Conservation (phyloP, 371 early-diverging fungal species). For the Lichtheimia hyalospora region DNA sequence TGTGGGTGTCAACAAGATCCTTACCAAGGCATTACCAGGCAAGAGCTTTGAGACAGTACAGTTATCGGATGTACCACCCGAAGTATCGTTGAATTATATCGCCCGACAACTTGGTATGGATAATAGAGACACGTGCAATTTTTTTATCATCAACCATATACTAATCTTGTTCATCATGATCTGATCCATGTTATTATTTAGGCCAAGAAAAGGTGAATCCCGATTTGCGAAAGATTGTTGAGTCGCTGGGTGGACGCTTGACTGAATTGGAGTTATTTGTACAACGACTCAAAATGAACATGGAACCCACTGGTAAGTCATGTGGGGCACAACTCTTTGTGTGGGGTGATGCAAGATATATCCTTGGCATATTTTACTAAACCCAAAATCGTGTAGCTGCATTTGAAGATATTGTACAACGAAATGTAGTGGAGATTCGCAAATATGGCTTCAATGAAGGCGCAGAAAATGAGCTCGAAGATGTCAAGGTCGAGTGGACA, state of each 20-base stretch:
- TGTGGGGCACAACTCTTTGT: too few relatives aligned
- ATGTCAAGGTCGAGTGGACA: slow-evolving; percentile 59
- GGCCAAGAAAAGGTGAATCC: slow-evolving; percentile 42
- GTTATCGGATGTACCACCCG: slow-evolving; percentile 71
- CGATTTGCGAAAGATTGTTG: slow-evolving; percentile 54
- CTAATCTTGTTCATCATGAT: background rate
- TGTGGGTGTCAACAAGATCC: slow-evolving; percentile 66
- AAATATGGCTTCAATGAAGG: slow-evolving; percentile 82
- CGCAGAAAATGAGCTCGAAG: slow-evolving; percentile 33
- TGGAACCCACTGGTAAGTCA: slow-evolving; percentile 55
- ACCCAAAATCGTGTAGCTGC: slow-evolving; percentile 56
- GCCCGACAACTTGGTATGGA: slow-evolving; percentile 53
- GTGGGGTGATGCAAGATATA: background rate
- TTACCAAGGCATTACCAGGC: slow-evolving; percentile 79
- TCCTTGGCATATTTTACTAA: background rate
- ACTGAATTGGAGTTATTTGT: slow-evolving; percentile 86
- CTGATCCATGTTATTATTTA: background rate
- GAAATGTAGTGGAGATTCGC: slow-evolving; percentile 81
- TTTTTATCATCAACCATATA: background rate
- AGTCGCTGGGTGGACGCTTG: slow-evolving; percentile 84
- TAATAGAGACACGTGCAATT: background rate
- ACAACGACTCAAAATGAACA: slow-evolving; percentile 80
- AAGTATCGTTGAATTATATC: slow-evolving; percentile 64
- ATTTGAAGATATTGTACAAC: slow-evolving; percentile 75
- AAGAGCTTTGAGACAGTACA: slow-evolving; percentile 72